Conservation (phyloP, 495 filamentous ascomycete species). For the Beverwykella pulmonaria region DNA sequence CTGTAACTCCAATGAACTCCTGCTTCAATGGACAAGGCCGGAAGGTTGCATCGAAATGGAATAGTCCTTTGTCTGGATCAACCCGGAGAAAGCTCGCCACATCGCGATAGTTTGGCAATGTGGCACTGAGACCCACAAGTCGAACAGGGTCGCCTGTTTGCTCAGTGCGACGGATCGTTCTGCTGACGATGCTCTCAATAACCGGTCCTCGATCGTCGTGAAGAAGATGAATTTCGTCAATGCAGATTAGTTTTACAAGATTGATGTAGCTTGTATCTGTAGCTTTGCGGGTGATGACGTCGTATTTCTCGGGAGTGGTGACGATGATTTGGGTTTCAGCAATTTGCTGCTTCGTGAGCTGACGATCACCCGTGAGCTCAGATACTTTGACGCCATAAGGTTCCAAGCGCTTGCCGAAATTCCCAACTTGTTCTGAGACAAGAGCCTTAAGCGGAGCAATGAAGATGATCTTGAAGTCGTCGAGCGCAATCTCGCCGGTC, state of each 20-base stretch:
- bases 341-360: constrained; percentile 98
- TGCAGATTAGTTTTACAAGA: constrained; percentile 89
- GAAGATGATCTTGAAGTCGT: constrained; percentile 97
- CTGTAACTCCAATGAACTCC: constrained; percentile 96
- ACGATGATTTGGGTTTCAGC: constrained; percentile 98
- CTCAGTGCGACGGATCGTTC: constrained; percentile 89
- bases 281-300: constrained; percentile 97
- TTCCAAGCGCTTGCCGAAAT: constrained; percentile 88
- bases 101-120: constrained; percentile 94
- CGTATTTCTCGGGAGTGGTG: constrained; percentile 98
- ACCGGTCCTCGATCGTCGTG: constrained; percentile 98
- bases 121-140: constrained; percentile 90
- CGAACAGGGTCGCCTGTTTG: constrained; percentile 90
- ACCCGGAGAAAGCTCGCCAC: constrained; percentile 95
- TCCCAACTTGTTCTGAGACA: constrained; percentile 95
- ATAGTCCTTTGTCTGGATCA: constrained; percentile 80
- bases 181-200: constrained; percentile 92
- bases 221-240: constrained; percentile 96
- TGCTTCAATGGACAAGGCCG: constrained; percentile 91
- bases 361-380: constrained; percentile 94
- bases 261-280: constrained; percentile 97
- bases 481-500: constrained; percentile 87
- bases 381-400: constrained; percentile 90
- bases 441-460: constrained; percentile 93
- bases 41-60: constrained; percentile 95